Conservation (phyloP, 768 basidiomycete species). For the Leccinum rimulosum region DNA sequence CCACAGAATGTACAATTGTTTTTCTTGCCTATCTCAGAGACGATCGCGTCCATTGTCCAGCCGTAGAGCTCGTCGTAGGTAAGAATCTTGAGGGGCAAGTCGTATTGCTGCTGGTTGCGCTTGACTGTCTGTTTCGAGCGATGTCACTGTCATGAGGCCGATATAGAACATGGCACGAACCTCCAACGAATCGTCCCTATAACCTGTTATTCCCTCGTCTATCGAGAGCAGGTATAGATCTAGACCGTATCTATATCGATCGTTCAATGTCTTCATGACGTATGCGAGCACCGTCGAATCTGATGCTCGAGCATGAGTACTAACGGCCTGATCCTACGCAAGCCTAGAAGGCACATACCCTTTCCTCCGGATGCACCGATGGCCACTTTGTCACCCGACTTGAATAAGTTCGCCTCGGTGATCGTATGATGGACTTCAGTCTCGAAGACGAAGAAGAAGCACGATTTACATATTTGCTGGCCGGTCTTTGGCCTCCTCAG, state of each 20-base stretch:
- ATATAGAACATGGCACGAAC: slow-evolving; percentile 37
- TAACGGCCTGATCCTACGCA: background rate
- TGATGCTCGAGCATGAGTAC: slow-evolving; percentile 30
- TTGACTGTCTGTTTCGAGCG: slow-evolving; percentile 77
- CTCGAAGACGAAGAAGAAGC: slow-evolving; percentile 97
- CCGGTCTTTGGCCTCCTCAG: slow-evolving; percentile 95
- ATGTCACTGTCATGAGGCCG: slow-evolving; percentile 1
- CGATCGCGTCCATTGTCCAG: slow-evolving; percentile 99
- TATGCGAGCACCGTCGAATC: slow-evolving; percentile 98
- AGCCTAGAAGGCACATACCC: slow-evolving; percentile 47
- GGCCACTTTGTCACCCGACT: slow-evolving; percentile 86
- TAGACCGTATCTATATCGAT: slow-evolving; percentile 89
- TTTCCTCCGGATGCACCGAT: slow-evolving; percentile 99
- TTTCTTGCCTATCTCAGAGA: slow-evolving; percentile 91
- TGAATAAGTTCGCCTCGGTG: slow-evolving; percentile 77
- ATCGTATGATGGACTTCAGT: slow-evolving; percentile 98
- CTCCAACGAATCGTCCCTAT: slow-evolving; percentile 95
- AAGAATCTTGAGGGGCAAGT: slow-evolving; percentile 92
- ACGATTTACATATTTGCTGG: slow-evolving; percentile 94
- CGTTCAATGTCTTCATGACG: slow-evolving; percentile 94
- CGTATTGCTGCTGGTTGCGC: slow-evolving; percentile 93
- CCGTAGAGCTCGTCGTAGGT: slow-evolving; percentile 97
- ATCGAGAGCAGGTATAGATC: slow-evolving; percentile 92
- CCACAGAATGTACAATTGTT: slow-evolving; percentile 99
- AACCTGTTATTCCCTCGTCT: slow-evolving; percentile 98